phyloP scores from a whole-genome alignment of 352 stramenopile genomes.

The Phytophthora vignae region DNA sequence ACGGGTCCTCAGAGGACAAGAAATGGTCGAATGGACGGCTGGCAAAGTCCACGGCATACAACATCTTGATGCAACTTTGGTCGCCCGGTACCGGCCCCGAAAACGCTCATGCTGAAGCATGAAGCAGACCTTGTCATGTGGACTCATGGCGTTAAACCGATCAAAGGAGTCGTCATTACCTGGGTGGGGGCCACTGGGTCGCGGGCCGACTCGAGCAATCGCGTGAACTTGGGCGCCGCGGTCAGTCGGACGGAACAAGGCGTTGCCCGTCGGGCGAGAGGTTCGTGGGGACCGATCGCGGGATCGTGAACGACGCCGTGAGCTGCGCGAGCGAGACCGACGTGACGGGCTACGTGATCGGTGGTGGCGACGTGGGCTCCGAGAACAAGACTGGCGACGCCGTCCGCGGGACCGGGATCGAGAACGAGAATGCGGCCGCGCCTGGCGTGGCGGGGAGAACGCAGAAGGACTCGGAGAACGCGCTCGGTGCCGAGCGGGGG shows the following conservation, averaged over 20 bases:
- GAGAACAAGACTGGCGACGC: too few relatives aligned
- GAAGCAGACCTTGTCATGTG: slow-evolving; percentile 6
- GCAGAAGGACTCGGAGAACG: not conserved
- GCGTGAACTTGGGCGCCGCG: not conserved
- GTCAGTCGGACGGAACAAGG: not conserved
- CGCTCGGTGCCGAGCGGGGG: not conserved
- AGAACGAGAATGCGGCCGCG: too few relatives aligned
- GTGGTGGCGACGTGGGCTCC: too few relatives aligned
- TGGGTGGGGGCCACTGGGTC: too few relatives aligned
- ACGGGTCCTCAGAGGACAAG: slow-evolving; percentile 4
- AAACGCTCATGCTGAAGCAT: slow-evolving; percentile 18
- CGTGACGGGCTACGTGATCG: too few relatives aligned
- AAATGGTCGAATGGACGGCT: slow-evolving; percentile 11
- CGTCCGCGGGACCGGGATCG: too few relatives aligned
- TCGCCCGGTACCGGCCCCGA: not conserved
- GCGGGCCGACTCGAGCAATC: not conserved
- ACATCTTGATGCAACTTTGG: slow-evolving; percentile 24
- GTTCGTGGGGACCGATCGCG: not conserved
- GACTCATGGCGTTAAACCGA: not conserved
- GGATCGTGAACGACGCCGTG: not conserved
- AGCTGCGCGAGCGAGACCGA: not conserved
- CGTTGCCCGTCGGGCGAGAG: not conserved
- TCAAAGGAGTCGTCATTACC: not conserved
- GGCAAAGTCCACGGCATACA: slow-evolving; percentile 5
- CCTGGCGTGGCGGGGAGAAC: too few relatives aligned